Evolutionary conservation across 345 rosid species (phyloP), one percentile per base, ranked within the genome.

Genomic region (Bruguiera parviflora): DNA sequence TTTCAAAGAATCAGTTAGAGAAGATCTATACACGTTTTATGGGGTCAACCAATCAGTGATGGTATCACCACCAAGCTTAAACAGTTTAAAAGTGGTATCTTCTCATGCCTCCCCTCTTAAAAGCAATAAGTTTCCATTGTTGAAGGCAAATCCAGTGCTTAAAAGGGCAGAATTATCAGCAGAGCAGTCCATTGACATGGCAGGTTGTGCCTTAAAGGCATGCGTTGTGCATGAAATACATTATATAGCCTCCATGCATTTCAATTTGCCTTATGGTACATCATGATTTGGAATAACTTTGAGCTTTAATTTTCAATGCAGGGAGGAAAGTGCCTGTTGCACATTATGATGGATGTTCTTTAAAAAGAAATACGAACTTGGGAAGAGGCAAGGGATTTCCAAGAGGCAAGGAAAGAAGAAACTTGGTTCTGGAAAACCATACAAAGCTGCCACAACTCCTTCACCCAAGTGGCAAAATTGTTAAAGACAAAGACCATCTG

Each of bases 401-500:
- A 56, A 27, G 59, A 56, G 16, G 28, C 28, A 56, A 24, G 29
- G 28, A 56, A 24, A 24, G 25, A 24, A 11, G 59, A 56, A 56
- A 56, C 28, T 9, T 21, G 25, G 59, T 13, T 56, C 18, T 9
- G 28, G 28, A 24, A 24, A 22, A 4, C 19, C 18, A 56, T 24
- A 56, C 59, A 24, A 24, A 56, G 22, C 13, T 11, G 31, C 59
- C 59, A 56, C 29, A 56, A 56, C 28, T 56, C 31, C 31, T 19
- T 16, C 6, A 56, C 25, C 31, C 31, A 24, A 24, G 22, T 10
- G 59, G 31, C 31, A 56, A 24, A 56, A 24, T 9, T 56, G 31
- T 56, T 24, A 56, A 56, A 9, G 59, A 56, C 59, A 56, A 24
- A 24, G 59, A 56, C 59, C 29, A 56, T 56, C 59, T 24, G 59